phyloP scores from a whole-genome alignment of 495 filamentous ascomycete genomes.

The Trichoderma gamsii region DNA sequence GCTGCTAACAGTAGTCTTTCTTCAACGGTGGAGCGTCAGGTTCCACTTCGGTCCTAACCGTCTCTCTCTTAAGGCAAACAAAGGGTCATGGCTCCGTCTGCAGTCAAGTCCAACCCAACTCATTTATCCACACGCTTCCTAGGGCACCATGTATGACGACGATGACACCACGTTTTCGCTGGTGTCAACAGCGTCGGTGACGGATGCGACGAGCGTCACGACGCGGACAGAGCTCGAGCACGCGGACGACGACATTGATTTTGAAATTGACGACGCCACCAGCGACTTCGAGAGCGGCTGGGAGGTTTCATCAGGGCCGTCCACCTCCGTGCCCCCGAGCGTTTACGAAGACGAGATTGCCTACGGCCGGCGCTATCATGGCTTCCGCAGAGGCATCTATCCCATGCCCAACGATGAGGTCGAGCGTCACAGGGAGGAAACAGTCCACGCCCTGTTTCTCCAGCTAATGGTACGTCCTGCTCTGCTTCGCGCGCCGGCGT shows the following conservation, averaged over 20 bases:
- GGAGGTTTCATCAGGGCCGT: constrained; percentile 20
- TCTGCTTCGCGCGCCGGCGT: background rate
- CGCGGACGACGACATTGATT: background rate
- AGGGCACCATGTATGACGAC: constrained; percentile 12
- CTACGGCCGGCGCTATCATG: constrained; percentile 55
- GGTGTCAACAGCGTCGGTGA: constrained; percentile 11
- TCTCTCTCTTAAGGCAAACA: constrained; percentile 13
- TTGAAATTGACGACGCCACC: background rate
- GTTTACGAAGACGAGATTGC: constrained; percentile 41
- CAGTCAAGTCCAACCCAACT: background rate
- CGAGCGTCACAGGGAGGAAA: constrained; percentile 43
- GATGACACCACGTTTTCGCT: constrained; percentile 14
- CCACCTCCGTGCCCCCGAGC: constrained; percentile 37
- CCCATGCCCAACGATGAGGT: constrained; percentile 51
- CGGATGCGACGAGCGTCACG: constrained; percentile 8
- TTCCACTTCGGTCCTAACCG: constrained; percentile 14
- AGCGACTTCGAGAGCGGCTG: constrained; percentile 12
- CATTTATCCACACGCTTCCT: constrained; percentile 6
- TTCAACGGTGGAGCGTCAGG: constrained; percentile 11
- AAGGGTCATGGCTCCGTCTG: constrained; percentile 13
- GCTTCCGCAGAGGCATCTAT: constrained; percentile 49
- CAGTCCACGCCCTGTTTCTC: constrained; percentile 38
- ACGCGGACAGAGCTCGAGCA: constrained; percentile 8
- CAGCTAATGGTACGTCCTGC: constrained; percentile 22
- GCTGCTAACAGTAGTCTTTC: background rate